These are phyloP conservation scores for Albifimbria verrucaria DNA, from an alignment of 2,329 filamentous ascomycete species.

Conservation along the genomic window DNA sequence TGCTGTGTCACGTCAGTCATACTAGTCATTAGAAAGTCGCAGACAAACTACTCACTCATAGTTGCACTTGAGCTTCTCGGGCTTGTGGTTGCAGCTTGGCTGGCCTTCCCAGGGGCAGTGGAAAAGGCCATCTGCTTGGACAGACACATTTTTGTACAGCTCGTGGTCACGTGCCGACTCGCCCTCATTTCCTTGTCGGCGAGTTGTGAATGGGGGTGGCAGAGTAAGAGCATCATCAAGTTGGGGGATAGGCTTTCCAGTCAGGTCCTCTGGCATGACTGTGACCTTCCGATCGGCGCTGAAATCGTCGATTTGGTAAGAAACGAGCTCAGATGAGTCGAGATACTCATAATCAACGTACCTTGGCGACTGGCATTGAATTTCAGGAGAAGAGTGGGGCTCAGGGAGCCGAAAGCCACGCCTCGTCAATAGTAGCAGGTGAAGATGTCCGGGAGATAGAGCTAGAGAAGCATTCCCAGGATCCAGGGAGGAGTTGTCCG, in stretches of 20 bases:
- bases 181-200: conserved; percentile 48
- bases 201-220: conserved; percentile 38
- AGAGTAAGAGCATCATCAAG: conserved; percentile 26
- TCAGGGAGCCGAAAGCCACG: conserved; percentile 35
- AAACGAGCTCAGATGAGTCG: conserved; percentile 9
- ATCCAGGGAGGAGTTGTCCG: conserved; percentile 49
- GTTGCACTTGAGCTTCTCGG: conserved; percentile 97
- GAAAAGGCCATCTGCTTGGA: conserved; percentile 74
- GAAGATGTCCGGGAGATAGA: conserved; percentile 50
- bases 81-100: conserved; percentile 75
- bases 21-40: neutral
- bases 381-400: conserved; percentile 46
- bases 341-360: conserved; percentile 33
- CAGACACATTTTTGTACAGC: conserved; percentile 65
- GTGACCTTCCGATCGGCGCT: conserved; percentile 29
- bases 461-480: conserved; percentile 52
- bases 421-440: conserved; percentile 46
- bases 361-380: conserved; percentile 51
- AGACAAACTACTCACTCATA: conserved; percentile 74
- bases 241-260: conserved; percentile 17
- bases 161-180: conserved; percentile 63
- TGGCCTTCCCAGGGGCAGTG: conserved; percentile 85
- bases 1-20: conserved; percentile 53
- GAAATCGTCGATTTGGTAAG: conserved; percentile 17
- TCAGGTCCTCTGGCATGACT: conserved; percentile 24